Evolutionary conservation across 2,329 filamentous ascomycete species (phyloP).

Genomic region (Hypocreales sp.): DNA sequence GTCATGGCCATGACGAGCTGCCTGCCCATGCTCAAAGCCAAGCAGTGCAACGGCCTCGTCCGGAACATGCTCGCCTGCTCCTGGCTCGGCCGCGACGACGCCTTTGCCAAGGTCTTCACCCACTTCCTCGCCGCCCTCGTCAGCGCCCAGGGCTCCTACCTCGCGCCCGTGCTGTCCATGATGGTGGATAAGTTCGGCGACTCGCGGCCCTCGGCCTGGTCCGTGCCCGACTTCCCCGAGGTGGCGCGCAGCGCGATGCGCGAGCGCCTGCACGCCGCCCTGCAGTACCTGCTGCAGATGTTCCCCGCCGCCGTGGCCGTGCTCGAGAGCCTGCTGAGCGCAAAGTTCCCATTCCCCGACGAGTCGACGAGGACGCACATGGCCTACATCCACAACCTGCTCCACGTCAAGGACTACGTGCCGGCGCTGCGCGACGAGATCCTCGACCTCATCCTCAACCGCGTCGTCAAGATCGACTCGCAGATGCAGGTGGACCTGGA

Average conservation of each 20-base stretch:
- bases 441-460: constrained; percentile 67
- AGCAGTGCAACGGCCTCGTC: constrained; percentile 42
- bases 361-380: constrained; percentile 68
- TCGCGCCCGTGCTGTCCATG: constrained; percentile 60
- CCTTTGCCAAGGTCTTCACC: constrained; percentile 51
- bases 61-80: constrained; percentile 42
- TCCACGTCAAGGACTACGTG: constrained; percentile 62
- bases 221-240: constrained; percentile 34
- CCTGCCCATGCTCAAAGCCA: constrained; percentile 41
- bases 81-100: constrained; percentile 49
- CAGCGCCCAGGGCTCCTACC: constrained; percentile 68
- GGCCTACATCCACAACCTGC: constrained; percentile 74
- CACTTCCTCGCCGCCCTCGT: constrained; percentile 57
- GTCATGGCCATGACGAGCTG: constrained; percentile 47
- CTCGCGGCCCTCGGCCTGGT: constrained; percentile 28
- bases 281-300: constrained; percentile 63
- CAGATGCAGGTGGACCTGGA: constrained; percentile 90
- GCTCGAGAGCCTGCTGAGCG: constrained; percentile 49
- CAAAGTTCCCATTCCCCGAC: constrained; percentile 61
- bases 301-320: constrained; percentile 65
- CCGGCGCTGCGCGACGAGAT: constrained; percentile 67
- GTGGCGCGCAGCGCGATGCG: constrained; percentile 53
- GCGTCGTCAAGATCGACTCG: constrained; percentile 85
- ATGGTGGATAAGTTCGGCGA: constrained; percentile 63
- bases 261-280: constrained; percentile 56